These are phyloP conservation scores for Alisma plantagoaquatica DNA, from an alignment of 106 monocot genomes.

Conservation along the genomic window DNA sequence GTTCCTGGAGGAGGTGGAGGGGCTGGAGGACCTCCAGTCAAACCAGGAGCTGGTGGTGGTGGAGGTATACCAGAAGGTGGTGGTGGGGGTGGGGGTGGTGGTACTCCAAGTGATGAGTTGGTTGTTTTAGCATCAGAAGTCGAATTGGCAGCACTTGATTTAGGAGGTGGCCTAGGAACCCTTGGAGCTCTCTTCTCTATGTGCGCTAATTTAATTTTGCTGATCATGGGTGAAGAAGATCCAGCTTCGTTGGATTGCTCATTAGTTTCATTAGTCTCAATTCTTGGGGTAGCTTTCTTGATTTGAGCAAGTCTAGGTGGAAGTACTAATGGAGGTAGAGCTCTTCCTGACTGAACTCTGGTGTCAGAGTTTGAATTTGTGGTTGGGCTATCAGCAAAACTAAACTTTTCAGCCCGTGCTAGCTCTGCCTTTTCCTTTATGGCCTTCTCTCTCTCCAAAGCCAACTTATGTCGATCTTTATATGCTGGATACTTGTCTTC, in stretches of 20 bases:
- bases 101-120: constrained; percentile 33
- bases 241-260: constrained; percentile 27
- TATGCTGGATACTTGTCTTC: constrained; percentile 89
- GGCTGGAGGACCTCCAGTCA: constrained; percentile 27
- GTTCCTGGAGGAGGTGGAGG: constrained; percentile 49
- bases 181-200: constrained; percentile 83
- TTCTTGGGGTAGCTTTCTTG: constrained; percentile 29
- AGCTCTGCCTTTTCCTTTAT: constrained; percentile 85
- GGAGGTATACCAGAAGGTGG: too few species aligned
- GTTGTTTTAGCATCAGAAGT: constrained; percentile 14
- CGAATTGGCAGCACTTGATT: constrained; percentile 8
- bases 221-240: constrained; percentile 31
- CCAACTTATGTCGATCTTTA: constrained; percentile 89
- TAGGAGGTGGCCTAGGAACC: constrained; percentile 71
- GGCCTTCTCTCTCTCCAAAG: constrained; percentile 71
- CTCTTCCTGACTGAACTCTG: constrained; percentile 18
- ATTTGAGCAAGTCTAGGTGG: constrained; percentile 69
- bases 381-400: constrained; percentile 11
- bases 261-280: neutral
- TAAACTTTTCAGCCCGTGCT: constrained; percentile 69
- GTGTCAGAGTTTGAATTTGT: constrained; percentile 15
- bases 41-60: constrained; percentile 31
- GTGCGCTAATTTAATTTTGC: constrained; percentile 73
- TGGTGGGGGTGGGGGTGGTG: constrained; percentile 40
- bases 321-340: constrained; percentile 14